Conservation (phyloP, 805 yeast species). For the Priceomyces medius region DNA sequence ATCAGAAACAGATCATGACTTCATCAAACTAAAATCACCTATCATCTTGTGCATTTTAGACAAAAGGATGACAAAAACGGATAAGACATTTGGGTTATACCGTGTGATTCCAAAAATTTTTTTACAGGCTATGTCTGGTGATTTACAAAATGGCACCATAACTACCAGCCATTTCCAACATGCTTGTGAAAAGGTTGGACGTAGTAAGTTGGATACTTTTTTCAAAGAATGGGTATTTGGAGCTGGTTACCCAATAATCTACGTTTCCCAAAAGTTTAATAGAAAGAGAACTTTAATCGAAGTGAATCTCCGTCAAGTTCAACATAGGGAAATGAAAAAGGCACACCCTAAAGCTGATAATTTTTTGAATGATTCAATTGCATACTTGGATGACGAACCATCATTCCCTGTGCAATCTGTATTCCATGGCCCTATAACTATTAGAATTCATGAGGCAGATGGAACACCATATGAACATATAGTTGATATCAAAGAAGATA, state of each 20-base stretch:
- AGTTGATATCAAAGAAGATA: conserved; percentile 81
- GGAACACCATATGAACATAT: conserved; percentile 99
- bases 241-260: conserved; percentile 83
- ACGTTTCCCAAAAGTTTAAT: conserved; percentile 89
- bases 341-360: conserved; percentile 36
- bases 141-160: conserved; percentile 70
- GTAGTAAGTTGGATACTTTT: conserved; percentile 75
- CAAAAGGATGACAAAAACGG: conserved; percentile 92
- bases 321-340: conserved; percentile 54
- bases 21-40: conserved; percentile 79
- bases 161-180: conserved; percentile 85
- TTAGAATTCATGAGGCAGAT: conserved; percentile 95
- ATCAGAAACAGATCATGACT: conserved; percentile 57
- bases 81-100: conserved; percentile 86
- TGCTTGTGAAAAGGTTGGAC: conserved; percentile 93
- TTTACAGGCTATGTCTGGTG: conserved; percentile 94
- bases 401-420: conserved; percentile 44
- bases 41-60: conserved; percentile 81
- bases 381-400: conserved; percentile 43
- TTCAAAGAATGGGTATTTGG: conserved; percentile 94
- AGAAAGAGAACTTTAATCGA: conserved; percentile 92
- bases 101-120: conserved; percentile 90
- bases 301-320: conserved; percentile 90
- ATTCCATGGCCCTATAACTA: conserved; percentile 94
- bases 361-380: conserved; percentile 47